A percentile compares a stretch with the other conserved stretches of the same genome.
Conservation (phyloP, 2,329 filamentous ascomycete species). For the Cordyceps tenuipes region DNA sequence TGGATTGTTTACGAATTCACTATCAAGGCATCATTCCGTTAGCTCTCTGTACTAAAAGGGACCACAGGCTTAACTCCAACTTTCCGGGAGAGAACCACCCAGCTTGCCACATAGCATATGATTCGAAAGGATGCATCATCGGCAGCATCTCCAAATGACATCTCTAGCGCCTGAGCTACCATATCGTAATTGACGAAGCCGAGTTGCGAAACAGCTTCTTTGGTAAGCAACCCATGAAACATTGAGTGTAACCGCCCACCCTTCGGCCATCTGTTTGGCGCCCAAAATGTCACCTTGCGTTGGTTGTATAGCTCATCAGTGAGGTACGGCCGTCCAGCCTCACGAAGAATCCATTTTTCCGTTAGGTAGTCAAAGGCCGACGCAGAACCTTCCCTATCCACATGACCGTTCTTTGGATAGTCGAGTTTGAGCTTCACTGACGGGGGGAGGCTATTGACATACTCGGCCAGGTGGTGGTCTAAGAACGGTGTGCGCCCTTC, state of each 20-base stretch:
- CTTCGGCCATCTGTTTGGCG: constrained; percentile 31
- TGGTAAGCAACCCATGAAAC: constrained; percentile 24
- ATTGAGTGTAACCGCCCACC: constrained; percentile 34
- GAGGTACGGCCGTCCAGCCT: constrained; percentile 41
- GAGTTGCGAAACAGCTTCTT: neutral
- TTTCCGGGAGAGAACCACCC: too few relatives aligned
- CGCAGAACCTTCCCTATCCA: constrained; percentile 11
- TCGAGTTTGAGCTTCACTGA: constrained; percentile 19
- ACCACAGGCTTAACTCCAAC: too few relatives aligned
- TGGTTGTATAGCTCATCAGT: constrained; percentile 42
- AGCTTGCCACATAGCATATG: too few relatives aligned
- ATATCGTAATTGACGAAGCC: neutral
- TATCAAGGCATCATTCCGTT: too few relatives aligned
- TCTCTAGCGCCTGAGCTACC: neutral
- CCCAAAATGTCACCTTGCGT: constrained; percentile 42
- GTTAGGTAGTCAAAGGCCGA: constrained; percentile 15
- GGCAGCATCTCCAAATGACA: neutral
- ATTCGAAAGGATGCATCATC: too few relatives aligned
- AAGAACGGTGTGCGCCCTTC: constrained; percentile 29
- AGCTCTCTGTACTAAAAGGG: too few relatives aligned
- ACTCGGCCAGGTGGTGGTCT: constrained; percentile 25
- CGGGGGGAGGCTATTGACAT: constrained; percentile 23
- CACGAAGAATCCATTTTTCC: constrained; percentile 44
- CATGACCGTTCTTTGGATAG: neutral
- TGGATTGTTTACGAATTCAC: too few relatives aligned